These are phyloP conservation scores for Kodamaea ohmeri DNA, from an alignment of 1,139 yeast genomes.

Conservation along the genomic window DNA sequence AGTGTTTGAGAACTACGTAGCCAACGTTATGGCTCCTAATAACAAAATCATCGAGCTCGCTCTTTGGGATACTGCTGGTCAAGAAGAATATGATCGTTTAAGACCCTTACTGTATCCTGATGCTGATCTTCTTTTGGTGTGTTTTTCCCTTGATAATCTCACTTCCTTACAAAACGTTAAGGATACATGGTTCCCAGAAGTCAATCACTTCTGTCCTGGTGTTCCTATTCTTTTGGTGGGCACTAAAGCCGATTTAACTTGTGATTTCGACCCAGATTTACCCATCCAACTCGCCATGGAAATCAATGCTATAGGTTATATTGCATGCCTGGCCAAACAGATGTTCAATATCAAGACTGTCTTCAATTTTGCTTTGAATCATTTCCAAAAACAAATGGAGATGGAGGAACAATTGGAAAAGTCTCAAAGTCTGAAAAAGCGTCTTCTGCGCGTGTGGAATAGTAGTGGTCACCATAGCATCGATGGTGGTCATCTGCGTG, in stretches of 20 bases:
- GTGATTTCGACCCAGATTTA: constrained; percentile 44
- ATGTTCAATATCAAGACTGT: constrained; percentile 66
- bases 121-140: constrained; percentile 69
- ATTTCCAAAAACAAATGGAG: constrained; percentile 36
- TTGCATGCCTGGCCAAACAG: constrained; percentile 75
- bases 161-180: constrained; percentile 69
- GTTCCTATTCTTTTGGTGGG: constrained; percentile 78
- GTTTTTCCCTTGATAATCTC: constrained; percentile 67
- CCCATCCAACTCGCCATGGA: constrained; percentile 58
- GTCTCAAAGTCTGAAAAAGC: constrained; percentile 27
- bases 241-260: constrained; percentile 65
- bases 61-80: constrained; percentile 94
- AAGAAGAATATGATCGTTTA: constrained; percentile 83
- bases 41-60: constrained; percentile 66
- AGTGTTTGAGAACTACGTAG: constrained; percentile 80
- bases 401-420: constrained; percentile 39
- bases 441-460: constrained; percentile 33
- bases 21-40: constrained; percentile 56
- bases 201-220: constrained; percentile 76
- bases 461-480: constrained; percentile 13
- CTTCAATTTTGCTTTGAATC: constrained; percentile 53
- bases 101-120: constrained; percentile 84
- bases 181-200: constrained; percentile 88
- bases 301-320: constrained; percentile 73
- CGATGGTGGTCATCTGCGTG: no score